Evolutionary conservation across 495 filamentous ascomycete genomes (phyloP).

Genomic region (Delitschia confertaspora): DNA sequence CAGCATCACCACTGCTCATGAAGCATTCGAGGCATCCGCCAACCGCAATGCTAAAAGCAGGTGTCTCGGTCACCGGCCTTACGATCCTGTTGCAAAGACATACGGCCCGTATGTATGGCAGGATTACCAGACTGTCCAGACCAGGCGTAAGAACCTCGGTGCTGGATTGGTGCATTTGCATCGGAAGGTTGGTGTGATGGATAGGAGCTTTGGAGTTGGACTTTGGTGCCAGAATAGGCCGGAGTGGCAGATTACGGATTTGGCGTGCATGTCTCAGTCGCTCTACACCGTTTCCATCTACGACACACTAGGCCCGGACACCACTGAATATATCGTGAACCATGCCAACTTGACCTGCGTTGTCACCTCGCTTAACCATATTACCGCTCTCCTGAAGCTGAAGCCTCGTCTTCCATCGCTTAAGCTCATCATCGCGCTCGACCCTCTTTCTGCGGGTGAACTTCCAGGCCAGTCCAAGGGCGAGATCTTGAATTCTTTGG

Average conservation of each 20-base stretch:
- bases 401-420: conserved; percentile 67
- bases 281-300: conserved; percentile 91
- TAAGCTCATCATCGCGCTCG: conserved; percentile 83
- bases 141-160: conserved; percentile 74
- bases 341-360: conserved; percentile 71
- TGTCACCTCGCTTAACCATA: conserved; percentile 71
- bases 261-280: conserved; percentile 81
- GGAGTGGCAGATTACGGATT: conserved; percentile 95
- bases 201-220: conserved; percentile 68
- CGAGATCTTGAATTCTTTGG: conserved; percentile 64
- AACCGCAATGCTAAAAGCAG: conserved; percentile 40
- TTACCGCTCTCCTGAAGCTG: conserved; percentile 77
- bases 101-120: conserved; percentile 78
- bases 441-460: conserved; percentile 78
- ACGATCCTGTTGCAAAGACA: conserved; percentile 63
- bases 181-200: conserved; percentile 53
- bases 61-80: conserved; percentile 77
- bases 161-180: conserved; percentile 80
- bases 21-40: conserved; percentile 66
- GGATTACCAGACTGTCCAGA: conserved; percentile 70
- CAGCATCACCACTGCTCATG: conserved; percentile 61
- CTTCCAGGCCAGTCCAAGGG: conserved; percentile 67
- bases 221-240: conserved; percentile 94
- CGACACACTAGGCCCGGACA: conserved; percentile 84
- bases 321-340: conserved; percentile 92